Evolutionary conservation across 2,329 filamentous ascomycete genomes (phyloP).

Genomic region (Penicillium aurantiogriseum): DNA sequence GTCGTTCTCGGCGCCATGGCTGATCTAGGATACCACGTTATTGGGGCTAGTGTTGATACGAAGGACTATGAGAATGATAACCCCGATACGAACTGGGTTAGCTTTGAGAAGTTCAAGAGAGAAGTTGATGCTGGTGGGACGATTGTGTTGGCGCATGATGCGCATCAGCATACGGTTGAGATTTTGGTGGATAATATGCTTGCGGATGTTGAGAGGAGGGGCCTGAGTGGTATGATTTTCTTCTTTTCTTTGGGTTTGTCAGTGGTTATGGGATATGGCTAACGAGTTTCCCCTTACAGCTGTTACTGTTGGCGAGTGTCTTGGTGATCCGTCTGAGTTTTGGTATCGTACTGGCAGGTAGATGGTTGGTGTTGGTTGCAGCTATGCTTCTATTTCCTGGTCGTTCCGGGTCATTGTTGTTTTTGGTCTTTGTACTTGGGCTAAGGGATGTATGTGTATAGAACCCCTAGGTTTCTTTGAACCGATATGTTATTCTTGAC

Average conservation of each 20-base stretch:
- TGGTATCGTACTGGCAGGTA: constrained; percentile 49
- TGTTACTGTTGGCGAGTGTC: constrained; percentile 58
- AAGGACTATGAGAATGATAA: constrained; percentile 43
- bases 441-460: neutral
- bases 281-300: constrained; percentile 27
- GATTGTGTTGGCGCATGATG: constrained; percentile 40
- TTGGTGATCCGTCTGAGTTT: constrained; percentile 51
- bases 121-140: constrained; percentile 34
- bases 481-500: neutral
- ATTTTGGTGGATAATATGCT: constrained; percentile 36
- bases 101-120: constrained; percentile 32
- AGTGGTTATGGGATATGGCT: neutral
- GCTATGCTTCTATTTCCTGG: neutral
- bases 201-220: constrained; percentile 40
- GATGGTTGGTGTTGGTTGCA: neutral
- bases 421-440: neutral
- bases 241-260: neutral
- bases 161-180: constrained; percentile 38
- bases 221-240: constrained; percentile 35
- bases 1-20: constrained; percentile 37
- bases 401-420: too few relatives aligned
- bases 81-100: constrained; percentile 28
- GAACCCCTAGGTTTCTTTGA: neutral
- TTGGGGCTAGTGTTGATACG: constrained; percentile 45
- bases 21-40: constrained; percentile 48